Base-by-base conservation (phyloP, 106 monocot species). In the Posidonia australis region DNA sequence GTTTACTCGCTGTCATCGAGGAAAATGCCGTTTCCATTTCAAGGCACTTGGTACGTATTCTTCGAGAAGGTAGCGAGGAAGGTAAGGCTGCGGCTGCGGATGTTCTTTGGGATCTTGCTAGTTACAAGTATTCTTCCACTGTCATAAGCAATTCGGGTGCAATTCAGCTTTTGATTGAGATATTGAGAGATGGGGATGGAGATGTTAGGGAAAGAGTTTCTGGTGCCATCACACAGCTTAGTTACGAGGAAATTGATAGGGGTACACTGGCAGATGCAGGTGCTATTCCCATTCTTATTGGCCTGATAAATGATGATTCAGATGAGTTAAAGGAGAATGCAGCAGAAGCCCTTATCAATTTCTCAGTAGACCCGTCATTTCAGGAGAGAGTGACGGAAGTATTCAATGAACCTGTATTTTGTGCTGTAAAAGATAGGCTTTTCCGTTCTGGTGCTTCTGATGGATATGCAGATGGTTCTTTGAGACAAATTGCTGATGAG, bases 321-420 rank as follows among this genome's bases (percentile, higher is more conserved):
- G 84, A 74, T 26, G 77, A 80, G 13, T n/a, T 84, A 25, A 73
- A 57, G 46, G 79, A 77, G 65, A 71, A 64, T 63, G 80, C 84
- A 19, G 59, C 59, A 5, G 80, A 84, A 62, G 63, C 70, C 20
- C 51, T 77, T 53, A 64, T 80, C 11, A 67, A 68, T 77, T 84
- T 77, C 63, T 54, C 58, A 1, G 80, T 79, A 47, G 84, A 84
- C 29, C 63, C 77, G 0, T 17, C 23, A 16, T 68, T 70, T 41
- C 60, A 61, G n/a, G 83, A 79, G 12, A 26, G 27, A 44, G 70
- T 77, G 23, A 67, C 56, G 44, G 73, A 58, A 23, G 76, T 65
- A 52, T 54, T 53, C 44, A 57, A 75, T 51, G 32, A 59, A 49
- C 79, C 77, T 16, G 61, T 74, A 2, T 77, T 77, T 52, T 62